Evolutionary conservation across 2,329 filamentous ascomycete species (phyloP).

Genomic region (Immersiporthe knoxdaviesiana): DNA sequence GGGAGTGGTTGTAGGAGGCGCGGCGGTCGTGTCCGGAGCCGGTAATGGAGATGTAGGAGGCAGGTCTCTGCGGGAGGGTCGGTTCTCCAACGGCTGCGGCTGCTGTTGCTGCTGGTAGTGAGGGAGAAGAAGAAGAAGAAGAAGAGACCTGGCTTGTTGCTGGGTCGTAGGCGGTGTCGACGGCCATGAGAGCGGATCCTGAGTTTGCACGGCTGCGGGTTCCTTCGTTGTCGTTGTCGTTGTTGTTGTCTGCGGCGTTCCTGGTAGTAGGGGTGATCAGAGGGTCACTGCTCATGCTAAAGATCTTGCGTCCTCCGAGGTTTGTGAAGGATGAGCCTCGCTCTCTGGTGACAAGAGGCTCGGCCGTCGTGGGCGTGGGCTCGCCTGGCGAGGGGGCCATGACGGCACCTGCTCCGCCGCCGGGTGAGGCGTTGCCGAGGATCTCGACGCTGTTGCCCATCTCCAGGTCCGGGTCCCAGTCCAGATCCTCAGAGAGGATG

Average conservation of each 20-base stretch:
- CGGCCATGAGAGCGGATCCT: conserved; percentile 24
- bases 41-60: conserved; percentile 24
- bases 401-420: background rate
- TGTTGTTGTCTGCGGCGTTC: conserved; percentile 1
- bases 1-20: conserved; percentile 35
- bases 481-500: conserved; percentile 29
- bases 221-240: too few relatives aligned
- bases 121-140: background rate
- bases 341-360: background rate
- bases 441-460: conserved; percentile 34
- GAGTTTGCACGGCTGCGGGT: conserved; percentile 23
- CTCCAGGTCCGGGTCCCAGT: conserved; percentile 32
- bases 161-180: conserved; percentile 22
- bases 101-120: background rate
- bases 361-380: conserved; percentile 18
- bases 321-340: conserved; percentile 26
- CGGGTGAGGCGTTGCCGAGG: conserved; percentile 26
- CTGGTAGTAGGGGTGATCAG: background rate
- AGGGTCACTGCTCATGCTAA: conserved; percentile 21
- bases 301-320: conserved; percentile 23
- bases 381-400: conserved; percentile 19
- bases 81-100: conserved; percentile 3
- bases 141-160: background rate
- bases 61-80: conserved; percentile 15
- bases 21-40: conserved; percentile 20